Conservation (phyloP, 371 early-diverging fungal genomes). For the Mortierella sp. region DNA sequence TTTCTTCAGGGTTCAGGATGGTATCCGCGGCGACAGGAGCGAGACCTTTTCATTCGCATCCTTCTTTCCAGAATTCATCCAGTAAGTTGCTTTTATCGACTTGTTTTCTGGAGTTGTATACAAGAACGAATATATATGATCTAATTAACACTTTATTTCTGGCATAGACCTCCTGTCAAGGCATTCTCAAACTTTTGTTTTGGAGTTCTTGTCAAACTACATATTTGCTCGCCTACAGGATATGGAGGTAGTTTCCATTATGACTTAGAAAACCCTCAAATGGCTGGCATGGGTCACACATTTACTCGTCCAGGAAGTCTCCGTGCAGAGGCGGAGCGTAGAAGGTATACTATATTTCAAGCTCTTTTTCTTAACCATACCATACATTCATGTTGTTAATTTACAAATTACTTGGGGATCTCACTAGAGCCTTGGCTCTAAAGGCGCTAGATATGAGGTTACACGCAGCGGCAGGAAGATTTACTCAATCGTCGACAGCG, state of each 20-base stretch:
- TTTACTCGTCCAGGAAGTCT: conserved; percentile 67
- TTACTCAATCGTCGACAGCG: conserved; percentile 10
- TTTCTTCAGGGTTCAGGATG: conserved; percentile 84
- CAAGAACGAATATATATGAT: neutral
- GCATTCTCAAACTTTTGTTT: conserved; percentile 65
- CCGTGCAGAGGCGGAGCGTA: conserved; percentile 74
- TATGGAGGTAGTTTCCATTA: conserved; percentile 63
- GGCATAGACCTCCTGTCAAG: conserved; percentile 64
- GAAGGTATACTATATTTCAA: conserved; percentile 60
- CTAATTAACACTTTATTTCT: neutral
- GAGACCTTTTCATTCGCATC: conserved; percentile 85
- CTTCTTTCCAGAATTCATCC: conserved; percentile 85
- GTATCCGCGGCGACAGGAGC: conserved; percentile 83
- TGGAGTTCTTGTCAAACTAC: conserved; percentile 61
- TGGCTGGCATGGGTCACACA: conserved; percentile 53
- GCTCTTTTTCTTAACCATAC: neutral
- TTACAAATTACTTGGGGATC: conserved; percentile 9
- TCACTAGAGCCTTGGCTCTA: conserved; percentile 68
- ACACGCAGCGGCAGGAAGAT: conserved; percentile 47
- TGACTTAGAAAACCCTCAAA: conserved; percentile 62
- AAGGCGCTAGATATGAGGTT: conserved; percentile 75
- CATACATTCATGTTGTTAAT: neutral
- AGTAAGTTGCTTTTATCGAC: conserved; percentile 60
- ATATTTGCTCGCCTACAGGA: conserved; percentile 61
- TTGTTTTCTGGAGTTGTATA: neutral